Evolutionary conservation across 768 basidiomycete genomes (phyloP).

Genomic region (Dioszegia hungarica): DNA sequence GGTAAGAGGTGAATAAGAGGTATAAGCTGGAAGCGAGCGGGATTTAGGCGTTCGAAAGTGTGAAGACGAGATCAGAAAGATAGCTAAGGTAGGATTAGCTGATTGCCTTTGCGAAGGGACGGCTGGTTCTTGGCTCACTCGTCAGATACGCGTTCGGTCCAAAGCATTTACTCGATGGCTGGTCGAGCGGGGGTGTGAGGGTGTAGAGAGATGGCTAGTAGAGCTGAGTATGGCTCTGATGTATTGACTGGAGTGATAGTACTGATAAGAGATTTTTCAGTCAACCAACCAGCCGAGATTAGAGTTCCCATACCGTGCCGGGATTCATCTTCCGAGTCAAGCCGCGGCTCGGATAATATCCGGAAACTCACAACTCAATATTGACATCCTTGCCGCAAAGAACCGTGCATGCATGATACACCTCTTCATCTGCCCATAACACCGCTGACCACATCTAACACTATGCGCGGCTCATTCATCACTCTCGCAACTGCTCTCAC

Average conservation of each 20-base stretch:
- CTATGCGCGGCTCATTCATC: conserved; percentile 1
- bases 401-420: background rate
- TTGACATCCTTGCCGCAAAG: background rate
- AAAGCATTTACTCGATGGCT: conserved; percentile 34
- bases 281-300: background rate
- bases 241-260: background rate
- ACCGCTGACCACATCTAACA: background rate
- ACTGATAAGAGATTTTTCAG: background rate
- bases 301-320: background rate
- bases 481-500: conserved; percentile 1
- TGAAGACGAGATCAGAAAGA: conserved; percentile 46
- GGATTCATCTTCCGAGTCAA: background rate
- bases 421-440: background rate
- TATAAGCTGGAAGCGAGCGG: no score
- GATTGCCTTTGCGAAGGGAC: no score
- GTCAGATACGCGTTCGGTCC: conserved; percentile 47
- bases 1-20: background rate
- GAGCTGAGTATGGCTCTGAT: background rate
- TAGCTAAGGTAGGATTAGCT: conserved; percentile 18
- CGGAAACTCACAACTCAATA: background rate
- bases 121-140: conserved; percentile 31
- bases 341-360: background rate
- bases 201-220: background rate
- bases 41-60: conserved; percentile 28
- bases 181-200: background rate